phyloP scores from a whole-genome alignment of 768 basidiomycete species.

The Trametes cinnabarina region DNA sequence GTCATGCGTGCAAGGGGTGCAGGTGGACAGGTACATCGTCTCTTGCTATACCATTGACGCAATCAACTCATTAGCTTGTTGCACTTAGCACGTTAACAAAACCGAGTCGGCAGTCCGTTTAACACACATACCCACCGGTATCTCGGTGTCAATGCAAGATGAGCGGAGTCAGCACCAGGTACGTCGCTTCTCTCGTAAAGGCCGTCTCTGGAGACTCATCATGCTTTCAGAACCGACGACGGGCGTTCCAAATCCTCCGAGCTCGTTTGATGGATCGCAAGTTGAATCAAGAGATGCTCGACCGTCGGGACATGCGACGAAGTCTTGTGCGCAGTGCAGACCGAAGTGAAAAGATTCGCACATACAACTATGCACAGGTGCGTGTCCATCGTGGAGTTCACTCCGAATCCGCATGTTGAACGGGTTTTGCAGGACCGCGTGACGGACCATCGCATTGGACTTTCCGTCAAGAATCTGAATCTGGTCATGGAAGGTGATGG shows the following conservation, averaged over 20 bases:
- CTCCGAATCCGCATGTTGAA: background rate
- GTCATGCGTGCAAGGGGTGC: constrained; percentile 98
- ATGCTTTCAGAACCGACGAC: constrained; percentile 72
- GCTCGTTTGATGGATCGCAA: constrained; percentile 84
- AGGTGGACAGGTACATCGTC: constrained; percentile 74
- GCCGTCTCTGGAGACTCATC: background rate
- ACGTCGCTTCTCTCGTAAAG: constrained; percentile 10
- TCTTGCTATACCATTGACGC: background rate
- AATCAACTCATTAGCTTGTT: background rate
- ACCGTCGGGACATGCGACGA: constrained; percentile 65
- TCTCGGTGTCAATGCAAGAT: constrained; percentile 98
- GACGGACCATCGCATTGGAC: constrained; percentile 86
- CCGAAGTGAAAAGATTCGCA: constrained; percentile 91
- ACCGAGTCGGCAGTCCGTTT: constrained; percentile 97
- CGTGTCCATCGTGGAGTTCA: constrained; percentile 8
- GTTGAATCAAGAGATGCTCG: constrained; percentile 64
- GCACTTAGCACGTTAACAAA: constrained; percentile 87
- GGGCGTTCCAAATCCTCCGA: constrained; percentile 87
- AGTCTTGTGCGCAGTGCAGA: constrained; percentile 80
- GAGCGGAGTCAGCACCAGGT: constrained; percentile 95
- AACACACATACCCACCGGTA: constrained; percentile 89
- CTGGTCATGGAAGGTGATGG: constrained; percentile 68
- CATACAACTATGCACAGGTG: constrained; percentile 92
- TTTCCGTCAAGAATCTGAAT: constrained; percentile 66
- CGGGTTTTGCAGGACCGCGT: constrained; percentile 66